phyloP scores from a whole-genome alignment of 768 basidiomycete genomes.

The Podaxis carcinomalis region DNA sequence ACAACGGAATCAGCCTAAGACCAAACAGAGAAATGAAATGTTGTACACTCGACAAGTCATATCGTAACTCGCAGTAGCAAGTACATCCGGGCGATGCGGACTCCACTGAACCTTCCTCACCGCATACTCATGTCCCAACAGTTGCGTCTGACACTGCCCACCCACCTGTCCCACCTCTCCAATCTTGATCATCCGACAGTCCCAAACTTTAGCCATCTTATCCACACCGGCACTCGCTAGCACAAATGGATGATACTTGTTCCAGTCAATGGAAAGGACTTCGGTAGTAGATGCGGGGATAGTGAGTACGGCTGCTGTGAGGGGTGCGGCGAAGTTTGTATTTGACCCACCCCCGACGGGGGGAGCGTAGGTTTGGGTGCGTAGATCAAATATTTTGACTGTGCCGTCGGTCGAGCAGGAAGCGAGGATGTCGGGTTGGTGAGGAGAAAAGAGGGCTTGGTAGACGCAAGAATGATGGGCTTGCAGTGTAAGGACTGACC shows the following conservation, averaged over 20 bases:
- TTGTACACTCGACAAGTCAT: constrained; percentile 93
- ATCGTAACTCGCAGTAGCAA: constrained; percentile 78
- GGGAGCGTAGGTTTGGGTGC: constrained; percentile 55
- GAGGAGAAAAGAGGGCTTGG: constrained; percentile 89
- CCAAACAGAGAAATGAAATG: constrained; percentile 7
- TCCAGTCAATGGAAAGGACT: constrained; percentile 84
- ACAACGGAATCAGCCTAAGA: constrained; percentile 1
- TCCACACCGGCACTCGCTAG: constrained; percentile 82
- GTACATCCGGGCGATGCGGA: constrained; percentile 67
- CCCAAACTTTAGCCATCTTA: constrained; percentile 74
- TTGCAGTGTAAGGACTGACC: constrained; percentile 76
- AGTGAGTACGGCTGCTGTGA: constrained; percentile 70
- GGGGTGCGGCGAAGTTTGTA: constrained; percentile 59
- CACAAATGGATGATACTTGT: constrained; percentile 80
- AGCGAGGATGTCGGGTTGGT: constrained; percentile 75
- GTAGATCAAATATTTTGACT: constrained; percentile 77
- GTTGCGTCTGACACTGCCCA: constrained; percentile 62
- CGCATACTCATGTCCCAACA: constrained; percentile 87
- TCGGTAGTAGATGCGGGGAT: constrained; percentile 77
- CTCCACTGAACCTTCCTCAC: constrained; percentile 88
- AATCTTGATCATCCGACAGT: constrained; percentile 77
- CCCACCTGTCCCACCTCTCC: constrained; percentile 57
- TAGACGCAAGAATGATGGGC: constrained; percentile 87
- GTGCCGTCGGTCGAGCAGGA: constrained; percentile 88
- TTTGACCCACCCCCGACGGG: constrained; percentile 32